Percentiles rank a stretch among this genome's conserved stretches.
phyloP scores from a whole-genome alignment of 2,329 filamentous ascomycete genomes.

The Pseudocercospora cruenta region DNA sequence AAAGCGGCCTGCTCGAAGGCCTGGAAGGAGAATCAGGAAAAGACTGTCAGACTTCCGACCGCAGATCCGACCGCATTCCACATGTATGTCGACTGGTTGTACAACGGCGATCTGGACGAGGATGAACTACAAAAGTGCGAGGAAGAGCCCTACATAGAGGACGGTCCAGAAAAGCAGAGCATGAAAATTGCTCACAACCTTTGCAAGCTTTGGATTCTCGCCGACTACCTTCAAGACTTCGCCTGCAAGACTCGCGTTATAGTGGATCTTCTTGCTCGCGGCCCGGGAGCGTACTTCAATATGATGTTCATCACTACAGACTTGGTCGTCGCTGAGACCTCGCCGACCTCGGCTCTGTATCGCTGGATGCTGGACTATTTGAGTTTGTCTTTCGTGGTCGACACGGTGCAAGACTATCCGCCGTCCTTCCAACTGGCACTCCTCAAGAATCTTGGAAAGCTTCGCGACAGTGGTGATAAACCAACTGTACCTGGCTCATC shows the following conservation, averaged over 20 bases:
- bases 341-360: no score
- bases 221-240: background rate
- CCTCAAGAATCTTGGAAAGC: no score
- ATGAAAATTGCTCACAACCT: background rate
- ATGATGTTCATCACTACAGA: no score
- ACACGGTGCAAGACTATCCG: no score
- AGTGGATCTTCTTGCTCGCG: background rate
- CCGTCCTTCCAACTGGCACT: no score
- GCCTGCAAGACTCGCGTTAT: background rate
- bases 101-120: background rate
- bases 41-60: background rate
- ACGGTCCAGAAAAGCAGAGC: no score
- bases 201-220: background rate
- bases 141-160: background rate
- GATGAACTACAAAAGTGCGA: background rate
- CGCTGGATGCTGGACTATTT: no score
- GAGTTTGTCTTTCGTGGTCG: no score
- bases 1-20: background rate
- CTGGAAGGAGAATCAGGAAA: slow-evolving; percentile 2
- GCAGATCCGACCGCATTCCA: background rate
- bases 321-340: no score
- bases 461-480: no score
- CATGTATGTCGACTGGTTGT: background rate
- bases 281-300: no score
- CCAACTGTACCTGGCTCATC: no score